Evolutionary conservation across 2,329 filamentous ascomycete species (phyloP), one percentile per base, ranked within the genome.

Genomic region (Beauveria varroae): DNA sequence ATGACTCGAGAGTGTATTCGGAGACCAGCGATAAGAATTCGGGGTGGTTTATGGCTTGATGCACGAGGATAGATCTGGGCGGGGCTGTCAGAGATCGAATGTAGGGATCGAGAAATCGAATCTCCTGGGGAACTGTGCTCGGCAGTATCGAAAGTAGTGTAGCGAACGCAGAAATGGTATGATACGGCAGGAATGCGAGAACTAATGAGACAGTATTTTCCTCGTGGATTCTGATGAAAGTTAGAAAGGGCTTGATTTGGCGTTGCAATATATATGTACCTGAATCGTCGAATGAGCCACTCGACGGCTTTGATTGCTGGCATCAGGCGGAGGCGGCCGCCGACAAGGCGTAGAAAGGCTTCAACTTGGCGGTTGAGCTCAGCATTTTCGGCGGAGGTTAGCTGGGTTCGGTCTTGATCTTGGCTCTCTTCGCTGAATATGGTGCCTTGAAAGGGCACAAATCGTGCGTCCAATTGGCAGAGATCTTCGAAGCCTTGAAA

Each of bases 391-490:
- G 82, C 80, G 34, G 82, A 81, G 18, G 87, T 93, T 83, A 98
- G 88, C 75, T 95, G 88, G 24, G 86, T 88, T 59, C 95, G 85
- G 72, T 99, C 95, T 71, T 96, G 88, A 64, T 85, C 82, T 73
- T 92, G 93, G 76, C 93, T 97, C 77, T 96, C 90, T 68, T 95
- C 90, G 78, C 90, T 96, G 81, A 98, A 99, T 61, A 99, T 81
- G 59, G 86, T 93, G 62, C 82, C 80, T 64, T 85, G 82, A 71
- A 93, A 99, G 41, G 82, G 79, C 16, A 81, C 71, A 69, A 97
- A 98, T 62, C 92, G 86, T 26, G 80, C 74, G 72, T 99, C 96
- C 59, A 99, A 81, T 66, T 87, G 85, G 74, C 95, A 98, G 62
- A 99, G 80, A 70, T 99, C 95, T 65, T 92, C 86, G 70, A 93